Conservation (phyloP, 805 yeast species). For the Cephaloascus fragrans region DNA sequence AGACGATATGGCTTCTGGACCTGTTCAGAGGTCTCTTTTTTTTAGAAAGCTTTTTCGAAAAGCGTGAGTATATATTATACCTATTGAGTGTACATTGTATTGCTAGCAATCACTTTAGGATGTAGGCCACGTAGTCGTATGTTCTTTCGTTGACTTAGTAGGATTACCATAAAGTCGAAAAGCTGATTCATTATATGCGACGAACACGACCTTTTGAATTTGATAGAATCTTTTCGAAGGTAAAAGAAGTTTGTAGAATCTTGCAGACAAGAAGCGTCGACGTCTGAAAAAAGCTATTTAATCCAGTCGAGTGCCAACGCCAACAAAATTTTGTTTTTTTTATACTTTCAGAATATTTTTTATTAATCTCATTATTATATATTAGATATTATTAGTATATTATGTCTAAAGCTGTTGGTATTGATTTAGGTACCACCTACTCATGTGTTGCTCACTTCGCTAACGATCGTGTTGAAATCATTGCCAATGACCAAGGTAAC, state of each 20-base stretch:
- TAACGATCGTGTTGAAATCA: constrained; percentile 87
- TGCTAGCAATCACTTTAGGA: too few relatives aligned
- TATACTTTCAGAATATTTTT: background rate
- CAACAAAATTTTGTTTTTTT: background rate
- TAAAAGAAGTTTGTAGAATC: background rate
- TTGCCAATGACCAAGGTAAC: constrained; percentile 98
- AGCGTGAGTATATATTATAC: too few relatives aligned
- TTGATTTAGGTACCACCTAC: constrained; percentile 83
- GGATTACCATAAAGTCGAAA: too few relatives aligned
- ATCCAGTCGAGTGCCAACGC: background rate
- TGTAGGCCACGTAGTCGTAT: too few relatives aligned
- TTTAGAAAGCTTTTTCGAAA: too few relatives aligned
- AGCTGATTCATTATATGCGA: too few relatives aligned
- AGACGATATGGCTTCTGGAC: too few relatives aligned
- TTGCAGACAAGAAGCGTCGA: background rate
- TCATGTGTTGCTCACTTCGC: constrained; percentile 95
- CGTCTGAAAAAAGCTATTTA: background rate
- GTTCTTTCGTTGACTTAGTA: too few relatives aligned
- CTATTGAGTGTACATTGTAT: too few relatives aligned
- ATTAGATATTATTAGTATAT: background rate
- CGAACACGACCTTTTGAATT: background rate
- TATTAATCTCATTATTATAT: too few relatives aligned
- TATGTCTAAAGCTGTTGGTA: constrained; percentile 56
- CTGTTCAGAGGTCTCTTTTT: too few relatives aligned
- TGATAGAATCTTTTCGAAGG: background rate